Percentiles rank a stretch among this genome's conserved stretches.
These are phyloP conservation scores for Lunularia cruciata DNA, from an alignment of 225 moss, liverwort and hornwort species.

Conservation along the genomic window DNA sequence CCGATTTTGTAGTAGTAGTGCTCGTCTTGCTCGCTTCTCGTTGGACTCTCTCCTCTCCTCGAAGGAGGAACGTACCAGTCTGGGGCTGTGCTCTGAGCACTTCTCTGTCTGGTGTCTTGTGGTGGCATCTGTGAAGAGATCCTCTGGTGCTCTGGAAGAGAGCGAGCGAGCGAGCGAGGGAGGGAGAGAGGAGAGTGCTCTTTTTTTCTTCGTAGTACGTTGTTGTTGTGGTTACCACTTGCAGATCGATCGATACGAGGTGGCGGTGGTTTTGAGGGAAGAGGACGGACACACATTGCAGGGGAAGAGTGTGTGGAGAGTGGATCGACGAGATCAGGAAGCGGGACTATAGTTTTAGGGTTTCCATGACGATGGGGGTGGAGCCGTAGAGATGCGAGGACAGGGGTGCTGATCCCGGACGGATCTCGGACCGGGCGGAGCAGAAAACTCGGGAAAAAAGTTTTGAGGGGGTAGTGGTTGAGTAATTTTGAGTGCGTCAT, in stretches of 20 bases:
- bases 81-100: neutral
- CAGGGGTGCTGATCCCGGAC: conserved; percentile 39
- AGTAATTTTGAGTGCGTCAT: conserved; percentile 13
- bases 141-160: neutral
- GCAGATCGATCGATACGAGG: conserved; percentile 9
- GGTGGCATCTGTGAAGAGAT: no score
- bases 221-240: neutral
- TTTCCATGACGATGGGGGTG: conserved; percentile 43
- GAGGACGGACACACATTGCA: neutral
- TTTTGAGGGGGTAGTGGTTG: conserved; percentile 5
- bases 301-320: conserved; percentile 15
- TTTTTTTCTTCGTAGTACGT: neutral
- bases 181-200: neutral
- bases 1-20: conserved; percentile 12
- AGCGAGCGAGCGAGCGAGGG: neutral
- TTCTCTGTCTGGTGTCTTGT: neutral
- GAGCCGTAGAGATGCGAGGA: conserved; percentile 48
- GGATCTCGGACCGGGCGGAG: conserved; percentile 31
- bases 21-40: neutral
- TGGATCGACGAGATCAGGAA: conserved; percentile 39
- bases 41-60: neutral
- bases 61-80: conserved; percentile 5
- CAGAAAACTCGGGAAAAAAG: conserved; percentile 1
- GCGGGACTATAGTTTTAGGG: conserved; percentile 32
- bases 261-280: neutral